Conservation (phyloP, 805 yeast species). For the Lachancea waltii region DNA sequence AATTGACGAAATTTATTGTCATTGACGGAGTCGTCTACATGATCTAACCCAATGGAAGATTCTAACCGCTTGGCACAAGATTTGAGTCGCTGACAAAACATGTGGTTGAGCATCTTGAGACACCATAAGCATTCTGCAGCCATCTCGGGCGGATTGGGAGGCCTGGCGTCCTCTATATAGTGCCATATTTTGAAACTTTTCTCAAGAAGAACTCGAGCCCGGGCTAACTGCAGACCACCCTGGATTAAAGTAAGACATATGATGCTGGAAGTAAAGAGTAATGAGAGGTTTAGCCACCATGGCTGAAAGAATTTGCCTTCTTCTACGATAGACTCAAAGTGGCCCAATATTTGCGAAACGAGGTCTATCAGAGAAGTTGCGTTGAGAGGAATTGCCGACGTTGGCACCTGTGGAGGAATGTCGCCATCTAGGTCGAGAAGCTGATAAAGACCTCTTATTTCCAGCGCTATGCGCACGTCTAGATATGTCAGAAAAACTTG, state of each 20-base stretch:
- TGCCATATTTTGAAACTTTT: conserved; percentile 19
- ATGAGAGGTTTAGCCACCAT: conserved; percentile 45
- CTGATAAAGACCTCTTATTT: conserved; percentile 17
- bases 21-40: conserved; percentile 48
- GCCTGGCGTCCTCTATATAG: conserved; percentile 28
- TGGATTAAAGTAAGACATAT: conserved; percentile 38
- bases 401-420: not conserved
- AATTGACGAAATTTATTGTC: conserved; percentile 42
- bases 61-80: conserved; percentile 36
- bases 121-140: conserved; percentile 59
- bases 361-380: conserved; percentile 8
- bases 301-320: conserved; percentile 36
- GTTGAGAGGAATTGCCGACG: conserved; percentile 15
- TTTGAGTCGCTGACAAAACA: conserved; percentile 40
- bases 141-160: conserved; percentile 38
- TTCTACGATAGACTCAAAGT: conserved; percentile 27
- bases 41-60: conserved; percentile 43
- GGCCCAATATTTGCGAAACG: conserved; percentile 21
- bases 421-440: conserved; percentile 15
- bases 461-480: conserved; percentile 22
- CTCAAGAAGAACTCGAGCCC: conserved; percentile 11
- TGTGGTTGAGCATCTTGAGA: conserved; percentile 47
- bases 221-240: conserved; percentile 32
- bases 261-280: conserved; percentile 41
- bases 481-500: conserved; percentile 22